phyloP scores from a whole-genome alignment of 345 rosid genomes.

The Balakata baccata region DNA sequence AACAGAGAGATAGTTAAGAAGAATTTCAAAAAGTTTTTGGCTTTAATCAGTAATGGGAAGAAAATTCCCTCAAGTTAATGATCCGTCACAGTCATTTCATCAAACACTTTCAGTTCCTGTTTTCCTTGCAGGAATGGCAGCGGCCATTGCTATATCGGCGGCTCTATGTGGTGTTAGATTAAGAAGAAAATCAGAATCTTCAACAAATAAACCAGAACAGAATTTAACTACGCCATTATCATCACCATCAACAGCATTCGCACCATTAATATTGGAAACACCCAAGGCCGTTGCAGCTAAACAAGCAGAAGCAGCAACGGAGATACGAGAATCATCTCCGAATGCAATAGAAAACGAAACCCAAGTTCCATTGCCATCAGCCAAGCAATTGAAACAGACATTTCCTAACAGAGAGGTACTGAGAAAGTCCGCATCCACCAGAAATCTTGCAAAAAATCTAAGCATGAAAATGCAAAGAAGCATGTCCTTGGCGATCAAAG shows the following conservation, averaged over 20 bases:
- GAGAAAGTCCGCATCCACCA: conserved; percentile 20
- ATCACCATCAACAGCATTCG: background rate
- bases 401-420: conserved; percentile 28
- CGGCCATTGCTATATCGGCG: conserved; percentile 35
- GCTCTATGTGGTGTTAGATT: conserved; percentile 44
- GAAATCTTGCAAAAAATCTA: conserved; percentile 5
- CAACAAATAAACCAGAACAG: background rate
- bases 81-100: conserved; percentile 6
- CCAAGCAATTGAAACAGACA: conserved; percentile 22
- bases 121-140: conserved; percentile 28
- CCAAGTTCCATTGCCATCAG: conserved; percentile 45
- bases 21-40: background rate
- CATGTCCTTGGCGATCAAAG: conserved; percentile 27
- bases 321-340: background rate
- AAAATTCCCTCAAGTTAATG: conserved; percentile 22
- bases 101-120: conserved; percentile 20
- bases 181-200: conserved; percentile 18
- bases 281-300: background rate
- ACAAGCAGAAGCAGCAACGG: background rate
- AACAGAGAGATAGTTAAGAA: background rate
- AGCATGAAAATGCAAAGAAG: conserved; percentile 39
- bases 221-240: background rate
- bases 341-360: background rate
- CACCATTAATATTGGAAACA: background rate
- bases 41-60: conserved; percentile 36